Conservation (phyloP, 208 protist species). For the Acanthamoeba royreba region DNA sequence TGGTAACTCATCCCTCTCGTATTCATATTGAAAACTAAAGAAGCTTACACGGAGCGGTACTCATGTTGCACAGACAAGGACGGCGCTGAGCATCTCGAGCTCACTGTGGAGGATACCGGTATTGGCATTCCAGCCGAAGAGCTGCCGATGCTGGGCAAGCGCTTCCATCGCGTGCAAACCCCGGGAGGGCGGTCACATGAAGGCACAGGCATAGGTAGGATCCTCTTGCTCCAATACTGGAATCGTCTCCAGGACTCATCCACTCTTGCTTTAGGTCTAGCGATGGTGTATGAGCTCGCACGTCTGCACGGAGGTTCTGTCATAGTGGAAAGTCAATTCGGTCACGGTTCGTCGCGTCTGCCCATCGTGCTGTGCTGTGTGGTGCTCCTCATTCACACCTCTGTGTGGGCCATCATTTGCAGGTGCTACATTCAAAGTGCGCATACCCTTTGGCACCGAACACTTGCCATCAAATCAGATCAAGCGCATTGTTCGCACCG, state of each 20-base stretch:
- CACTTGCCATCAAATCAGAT: conserved; percentile 16
- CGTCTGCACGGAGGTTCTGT: conserved; percentile 52
- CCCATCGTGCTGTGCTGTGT: not conserved
- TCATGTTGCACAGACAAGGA: too few relatives aligned
- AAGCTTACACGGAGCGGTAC: not conserved
- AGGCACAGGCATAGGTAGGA: conserved; percentile 15
- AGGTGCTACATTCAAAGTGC: conserved; percentile 9
- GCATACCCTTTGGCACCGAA: not conserved
- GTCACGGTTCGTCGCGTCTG: not conserved
- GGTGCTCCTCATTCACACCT: too few relatives aligned
- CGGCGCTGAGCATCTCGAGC: not conserved
- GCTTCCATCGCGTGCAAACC: conserved; percentile 42
- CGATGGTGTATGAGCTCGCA: conserved; percentile 47
- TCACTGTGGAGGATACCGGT: conserved; percentile 52
- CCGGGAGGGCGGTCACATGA: not conserved
- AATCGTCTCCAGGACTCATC: not conserved
- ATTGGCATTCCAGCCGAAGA: conserved; percentile 46
- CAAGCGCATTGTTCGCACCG: not conserved
- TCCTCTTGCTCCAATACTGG: not conserved
- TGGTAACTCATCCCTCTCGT: not conserved
- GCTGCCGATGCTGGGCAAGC: not conserved
- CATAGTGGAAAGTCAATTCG: not conserved
- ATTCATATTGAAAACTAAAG: not conserved
- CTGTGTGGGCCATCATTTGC: not conserved
- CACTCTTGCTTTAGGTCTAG: not conserved